Evolutionary conservation across 305 asterid species (phyloP), one percentile per base, ranked within the genome.

Genomic region (Striga hermonthica): DNA sequence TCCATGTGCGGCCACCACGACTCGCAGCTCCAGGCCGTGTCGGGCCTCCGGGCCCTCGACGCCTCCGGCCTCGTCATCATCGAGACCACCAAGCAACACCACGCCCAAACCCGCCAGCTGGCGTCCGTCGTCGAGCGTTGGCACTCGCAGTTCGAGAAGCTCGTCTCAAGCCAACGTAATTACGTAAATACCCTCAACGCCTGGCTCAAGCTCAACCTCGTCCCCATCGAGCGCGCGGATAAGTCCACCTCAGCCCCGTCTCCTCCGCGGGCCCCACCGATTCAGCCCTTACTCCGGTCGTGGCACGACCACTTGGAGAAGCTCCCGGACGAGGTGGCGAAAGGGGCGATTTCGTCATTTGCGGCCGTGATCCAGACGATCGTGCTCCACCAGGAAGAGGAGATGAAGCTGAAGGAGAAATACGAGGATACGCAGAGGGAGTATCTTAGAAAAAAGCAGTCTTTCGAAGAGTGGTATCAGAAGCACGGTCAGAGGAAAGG

Each of bases 251-350:
- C 92, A 1, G 86, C 97, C 0, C 96, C 98, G 0, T 90, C 88
- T 0, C 67, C 59, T 56, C 49, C 31, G 71, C 75, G 10, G 75
- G 15, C 48, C 98, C 98, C 6, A 2, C 95, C 90, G 0, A 90
- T 93, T 77, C 94, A 93, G 57, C 79, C 79, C 6, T 86, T 93
- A 50, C 92, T 93, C 76, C 86, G 75, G 6, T 63, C 84, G 43
- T 93, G 98, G 97, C 86, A 84, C 3, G 98, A 93, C 68, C 77
- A 70, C 41, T 94, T 90, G 9, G 95, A 84, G 84, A 93, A 90
- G 86, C 95, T 93, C 62, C 98, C 98, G 0, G 96, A 90, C 10
- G 98, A 90, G 67, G 81, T 87, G 38, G 91, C 96, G 8, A 93
- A 81, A 67, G 73, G 82, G 16, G 92, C 96, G 6, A 93, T 88